These are phyloP conservation scores for Daldinia loculata DNA, from an alignment of 495 filamentous ascomycete species.

Conservation along the genomic window DNA sequence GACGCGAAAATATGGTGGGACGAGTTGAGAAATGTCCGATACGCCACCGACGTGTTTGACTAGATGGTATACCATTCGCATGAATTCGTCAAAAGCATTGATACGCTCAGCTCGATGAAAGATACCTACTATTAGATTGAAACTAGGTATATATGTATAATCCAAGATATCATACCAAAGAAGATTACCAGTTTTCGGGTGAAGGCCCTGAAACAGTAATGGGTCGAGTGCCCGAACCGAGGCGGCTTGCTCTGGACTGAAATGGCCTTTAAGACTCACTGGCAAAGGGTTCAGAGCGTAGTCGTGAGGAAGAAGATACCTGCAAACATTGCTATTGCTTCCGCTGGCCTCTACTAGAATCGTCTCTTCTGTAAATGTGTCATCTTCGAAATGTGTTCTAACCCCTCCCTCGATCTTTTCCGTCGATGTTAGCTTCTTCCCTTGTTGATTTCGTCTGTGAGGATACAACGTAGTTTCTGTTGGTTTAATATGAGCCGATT, in stretches of 20 bases:
- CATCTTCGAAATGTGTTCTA: too few species aligned
- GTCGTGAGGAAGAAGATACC: too few species aligned
- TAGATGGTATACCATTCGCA: constrained; percentile 14
- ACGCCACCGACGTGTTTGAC: constrained; percentile 71
- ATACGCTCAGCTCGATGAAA: neutral
- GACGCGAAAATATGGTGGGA: constrained; percentile 62
- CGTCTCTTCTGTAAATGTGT: too few species aligned
- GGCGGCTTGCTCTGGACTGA: constrained; percentile 53
- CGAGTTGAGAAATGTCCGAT: constrained; percentile 62
- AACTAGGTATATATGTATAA: neutral
- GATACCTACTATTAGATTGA: neutral
- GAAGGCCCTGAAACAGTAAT: constrained; percentile 67
- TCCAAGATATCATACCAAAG: constrained; percentile 51
- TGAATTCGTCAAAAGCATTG: neutral
- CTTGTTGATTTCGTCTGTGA: too few species aligned
- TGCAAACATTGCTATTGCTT: too few species aligned
- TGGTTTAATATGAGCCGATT: neutral
- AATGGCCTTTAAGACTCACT: constrained; percentile 58
- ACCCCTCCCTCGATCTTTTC: too few species aligned
- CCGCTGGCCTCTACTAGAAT: too few species aligned
- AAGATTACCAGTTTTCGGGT: constrained; percentile 63
- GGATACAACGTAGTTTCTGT: too few species aligned
- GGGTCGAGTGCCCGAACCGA: constrained; percentile 61
- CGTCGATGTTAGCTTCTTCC: too few species aligned
- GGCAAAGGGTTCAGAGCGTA: constrained; percentile 56